Evolutionary conservation across 805 yeast genomes (phyloP).

Genomic region (Sungouiozyma ichnusensis): DNA sequence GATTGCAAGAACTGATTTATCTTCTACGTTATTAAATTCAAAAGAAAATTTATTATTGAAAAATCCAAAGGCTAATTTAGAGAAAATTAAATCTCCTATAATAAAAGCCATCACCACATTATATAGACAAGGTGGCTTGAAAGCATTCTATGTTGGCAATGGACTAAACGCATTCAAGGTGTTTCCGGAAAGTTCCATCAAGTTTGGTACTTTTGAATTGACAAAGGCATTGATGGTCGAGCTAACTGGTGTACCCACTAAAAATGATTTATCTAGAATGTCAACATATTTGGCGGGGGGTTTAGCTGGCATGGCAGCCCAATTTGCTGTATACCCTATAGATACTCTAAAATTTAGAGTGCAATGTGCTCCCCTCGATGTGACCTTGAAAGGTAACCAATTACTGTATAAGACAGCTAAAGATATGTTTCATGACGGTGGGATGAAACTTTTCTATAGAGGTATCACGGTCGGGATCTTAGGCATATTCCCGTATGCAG

Average conservation of each 20-base stretch:
- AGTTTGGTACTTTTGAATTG: constrained; percentile 89
- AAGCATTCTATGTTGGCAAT: constrained; percentile 88
- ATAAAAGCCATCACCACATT: constrained; percentile 70
- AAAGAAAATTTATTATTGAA: constrained; percentile 37
- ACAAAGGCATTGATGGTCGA: constrained; percentile 64
- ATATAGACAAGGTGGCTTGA: constrained; percentile 81
- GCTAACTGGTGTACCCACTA: constrained; percentile 66
- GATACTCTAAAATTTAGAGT: constrained; percentile 89
- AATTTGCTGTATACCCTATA: constrained; percentile 86
- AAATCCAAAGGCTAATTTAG: constrained; percentile 29
- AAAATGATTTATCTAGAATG: constrained; percentile 55
- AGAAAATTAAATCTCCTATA: constrained; percentile 61
- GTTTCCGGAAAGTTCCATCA: constrained; percentile 95
- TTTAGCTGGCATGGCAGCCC: constrained; percentile 88
- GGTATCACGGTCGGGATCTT: constrained; percentile 86
- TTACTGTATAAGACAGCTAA: constrained; percentile 58
- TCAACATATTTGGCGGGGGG: constrained; percentile 94
- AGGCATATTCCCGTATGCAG: constrained; percentile 97
- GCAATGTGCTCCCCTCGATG: constrained; percentile 80
- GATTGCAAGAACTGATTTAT: constrained; percentile 79
- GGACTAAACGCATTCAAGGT: constrained; percentile 89
- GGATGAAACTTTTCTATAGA: constrained; percentile 66
- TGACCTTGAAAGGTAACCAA: constrained; percentile 47
- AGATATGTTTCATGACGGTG: constrained; percentile 72
- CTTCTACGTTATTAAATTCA: constrained; percentile 57